Evolutionary conservation across 768 basidiomycete species (phyloP), one percentile per base, ranked within the genome.

Genomic region (Dendrothele bispora): DNA sequence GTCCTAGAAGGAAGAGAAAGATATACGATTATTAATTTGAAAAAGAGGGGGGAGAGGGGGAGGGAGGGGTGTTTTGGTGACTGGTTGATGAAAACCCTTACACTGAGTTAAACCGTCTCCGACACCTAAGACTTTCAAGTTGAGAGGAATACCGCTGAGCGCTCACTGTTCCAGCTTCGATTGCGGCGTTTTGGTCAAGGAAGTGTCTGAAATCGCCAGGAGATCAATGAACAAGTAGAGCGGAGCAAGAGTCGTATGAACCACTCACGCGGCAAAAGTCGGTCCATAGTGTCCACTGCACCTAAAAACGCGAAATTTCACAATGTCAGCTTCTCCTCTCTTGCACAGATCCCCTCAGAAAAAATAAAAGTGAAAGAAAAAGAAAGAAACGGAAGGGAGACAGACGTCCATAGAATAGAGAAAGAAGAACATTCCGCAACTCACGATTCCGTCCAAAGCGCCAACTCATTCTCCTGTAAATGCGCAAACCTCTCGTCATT

Each of bases 401-500:
- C n/a, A 39, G 39, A 5, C 38, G 14, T 14, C 14, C 3, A 39
- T 2, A 49, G 55, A 28, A 1, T 25, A 40, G 51, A 30, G 15
- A 15, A 56, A 21, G 14, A 15, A 54, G 25, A 3, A 24, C 6
- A 18, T 11, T 12, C 37, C 45, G 18, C 25, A 18, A 26, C 37
- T 28, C 28, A 63, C 48, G 68, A 71, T 53, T 72, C 72, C 0
- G 71, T 72, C 73, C 73, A 74, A 37, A 74, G 56, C 8, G 64
- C 73, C 38, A 74, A 69, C 3, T 68, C 63, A 32, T 55, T 60
- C 35, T 51, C 55, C 20, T 61, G 58, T 42, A 63, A 64, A 46
- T 68, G 63, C 29, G 63, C 58, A 54, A 72, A 74, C 43, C 63
- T 62, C 3, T 61, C 51, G 54, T 74, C 72, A 2, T 57, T 36